Evolutionary conservation across 768 basidiomycete genomes (phyloP).

Genomic region (Lyophyllum atratum): DNA sequence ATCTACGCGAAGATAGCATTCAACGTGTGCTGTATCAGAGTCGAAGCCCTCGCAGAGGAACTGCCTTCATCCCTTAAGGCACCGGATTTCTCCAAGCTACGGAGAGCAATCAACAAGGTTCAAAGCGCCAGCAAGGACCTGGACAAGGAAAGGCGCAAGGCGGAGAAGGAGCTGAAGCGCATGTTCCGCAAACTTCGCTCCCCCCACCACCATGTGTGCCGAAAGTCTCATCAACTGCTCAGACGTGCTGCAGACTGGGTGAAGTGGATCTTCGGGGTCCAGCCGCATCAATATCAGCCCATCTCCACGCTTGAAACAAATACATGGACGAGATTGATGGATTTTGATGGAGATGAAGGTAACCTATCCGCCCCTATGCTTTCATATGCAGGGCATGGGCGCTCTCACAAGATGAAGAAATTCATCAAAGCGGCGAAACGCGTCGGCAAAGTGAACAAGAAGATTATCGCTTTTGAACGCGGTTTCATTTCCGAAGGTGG

Average conservation of each 20-base stretch:
- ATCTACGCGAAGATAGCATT: background rate
- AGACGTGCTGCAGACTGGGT: slow-evolving; percentile 34
- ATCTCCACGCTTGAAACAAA: slow-evolving; percentile 13
- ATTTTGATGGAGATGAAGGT: slow-evolving; percentile 17
- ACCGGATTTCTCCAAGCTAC: slow-evolving; percentile 44
- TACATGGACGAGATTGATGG: slow-evolving; percentile 37
- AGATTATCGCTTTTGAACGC: slow-evolving; percentile 70
- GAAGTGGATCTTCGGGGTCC: slow-evolving; percentile 40
- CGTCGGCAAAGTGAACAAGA: slow-evolving; percentile 61
- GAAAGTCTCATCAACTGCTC: slow-evolving; percentile 19
- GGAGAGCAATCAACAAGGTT: slow-evolving; percentile 46
- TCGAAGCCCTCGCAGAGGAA: slow-evolving; percentile 46
- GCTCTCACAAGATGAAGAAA: slow-evolving; percentile 25
- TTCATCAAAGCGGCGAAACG: slow-evolving; percentile 61
- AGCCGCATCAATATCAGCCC: slow-evolving; percentile 23
- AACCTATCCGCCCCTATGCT: slow-evolving; percentile 1
- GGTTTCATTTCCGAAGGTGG: slow-evolving; percentile 82
- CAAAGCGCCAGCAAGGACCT: slow-evolving; percentile 54
- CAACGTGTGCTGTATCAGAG: slow-evolving; percentile 31
- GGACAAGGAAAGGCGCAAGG: slow-evolving; percentile 58
- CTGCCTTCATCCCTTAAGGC: slow-evolving; percentile 14
- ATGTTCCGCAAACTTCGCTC: slow-evolving; percentile 42
- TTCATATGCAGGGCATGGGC: background rate
- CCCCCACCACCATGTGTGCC: slow-evolving; percentile 25
- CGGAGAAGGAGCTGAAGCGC: slow-evolving; percentile 52